Evolutionary conservation across 2,329 filamentous ascomycete species (phyloP), one percentile per base, ranked within the genome.

Genomic region (Hypoxylon rubiginosum): DNA sequence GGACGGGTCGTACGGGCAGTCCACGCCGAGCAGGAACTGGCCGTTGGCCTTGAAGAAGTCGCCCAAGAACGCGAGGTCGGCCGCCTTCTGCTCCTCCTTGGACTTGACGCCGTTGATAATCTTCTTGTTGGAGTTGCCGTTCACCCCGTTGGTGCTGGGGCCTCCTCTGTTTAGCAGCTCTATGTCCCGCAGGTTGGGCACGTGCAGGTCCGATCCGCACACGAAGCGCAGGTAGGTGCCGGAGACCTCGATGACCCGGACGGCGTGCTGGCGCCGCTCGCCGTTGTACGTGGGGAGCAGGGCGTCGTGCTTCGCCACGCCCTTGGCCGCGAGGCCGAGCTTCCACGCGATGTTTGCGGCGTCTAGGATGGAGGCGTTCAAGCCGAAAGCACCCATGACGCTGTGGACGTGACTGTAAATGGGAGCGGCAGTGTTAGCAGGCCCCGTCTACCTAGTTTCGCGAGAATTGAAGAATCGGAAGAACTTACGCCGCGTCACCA

Each of bases 311-410:
- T 69, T 57, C 11, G 77, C 77, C 10, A 68, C 50, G 32, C 66
- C 66, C 43, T 67, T 66, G 9, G 71, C 64, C 10, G 60, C 68
- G 28, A 79, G 64, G 13, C 76, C 77, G 13, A 79, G 58, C 59
- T 79, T 80, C 78, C 78, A 80, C 3, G 68, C 69, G 1, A 80
- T 72, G 43, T 80, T 80, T 4, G 74, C 69, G 7, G 75, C 74
- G 56, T 80, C 78, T 8, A 74, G 58, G 51, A 80, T 77, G n/a
- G 77, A 78, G 1, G 76, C 70, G 58, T 80, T 80, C 1, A 79
- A 73, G 9, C 78, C 78, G 51, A 79, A 79, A 1, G 77, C 78
- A 0, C 77, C 78, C 64, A 79, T 72, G 13, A 78, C 75, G 9
- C 72, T 75, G 60, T 80, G 78, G 9, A 79, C 73, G 53, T 78